phyloP scores from a whole-genome alignment of 768 basidiomycete species.

The Tephrocybe sp. region DNA sequence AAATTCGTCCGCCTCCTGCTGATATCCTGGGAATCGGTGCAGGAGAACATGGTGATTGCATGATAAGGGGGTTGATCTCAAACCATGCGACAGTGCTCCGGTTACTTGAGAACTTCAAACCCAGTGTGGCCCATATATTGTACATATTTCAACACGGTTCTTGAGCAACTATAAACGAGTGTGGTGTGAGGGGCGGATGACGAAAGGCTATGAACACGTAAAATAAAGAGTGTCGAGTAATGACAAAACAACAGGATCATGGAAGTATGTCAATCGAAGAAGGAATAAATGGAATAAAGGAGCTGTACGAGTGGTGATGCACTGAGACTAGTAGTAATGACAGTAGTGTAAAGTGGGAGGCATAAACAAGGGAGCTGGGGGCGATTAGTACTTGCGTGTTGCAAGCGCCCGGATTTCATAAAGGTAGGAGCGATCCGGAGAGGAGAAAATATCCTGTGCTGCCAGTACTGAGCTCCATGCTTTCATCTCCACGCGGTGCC shows the following conservation, averaged over 20 bases:
- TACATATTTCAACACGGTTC: slow-evolving; percentile 17
- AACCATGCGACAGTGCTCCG: no score
- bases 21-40: slow-evolving; percentile 27
- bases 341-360: slow-evolving; percentile 13
- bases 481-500: slow-evolving; percentile 82
- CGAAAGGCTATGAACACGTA: slow-evolving; percentile 11
- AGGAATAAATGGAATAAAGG: slow-evolving; percentile 22
- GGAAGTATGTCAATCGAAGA: slow-evolving; percentile 23
- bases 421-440: slow-evolving; percentile 63
- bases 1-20: slow-evolving; percentile 59
- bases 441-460: slow-evolving; percentile 36
- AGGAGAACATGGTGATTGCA: slow-evolving; percentile 7
- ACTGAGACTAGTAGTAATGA: slow-evolving; percentile 14
- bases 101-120: not conserved
- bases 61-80: slow-evolving; percentile 10
- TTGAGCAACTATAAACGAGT: slow-evolving; percentile 15
- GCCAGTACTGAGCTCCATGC: slow-evolving; percentile 61
- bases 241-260: slow-evolving; percentile 26
- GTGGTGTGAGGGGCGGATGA: slow-evolving; percentile 7
- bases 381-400: slow-evolving; percentile 72
- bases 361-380: slow-evolving; percentile 12
- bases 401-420: slow-evolving; percentile 85
- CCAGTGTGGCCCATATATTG: slow-evolving; percentile 1
- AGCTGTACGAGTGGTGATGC: slow-evolving; percentile 19
- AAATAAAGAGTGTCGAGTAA: slow-evolving; percentile 18